A percentile compares a stretch with the other conserved stretches of the same genome.
Evolutionary conservation across 2,329 filamentous ascomycete genomes (phyloP).

Genomic region (Sclerotinia trifoliorum): DNA sequence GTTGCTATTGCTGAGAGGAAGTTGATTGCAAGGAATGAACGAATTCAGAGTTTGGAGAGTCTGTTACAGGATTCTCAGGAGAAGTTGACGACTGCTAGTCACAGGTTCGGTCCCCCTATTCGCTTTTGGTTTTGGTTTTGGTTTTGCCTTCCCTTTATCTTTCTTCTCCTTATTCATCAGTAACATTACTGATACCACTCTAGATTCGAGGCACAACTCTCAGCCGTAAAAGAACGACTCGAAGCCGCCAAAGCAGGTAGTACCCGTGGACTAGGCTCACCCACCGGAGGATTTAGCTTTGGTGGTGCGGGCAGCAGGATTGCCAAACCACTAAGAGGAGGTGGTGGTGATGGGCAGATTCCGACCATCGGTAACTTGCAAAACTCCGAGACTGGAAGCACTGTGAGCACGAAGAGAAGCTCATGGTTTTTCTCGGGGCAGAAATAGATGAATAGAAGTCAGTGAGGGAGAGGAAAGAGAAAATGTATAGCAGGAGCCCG

Average conservation of each 20-base stretch:
- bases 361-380: constrained; percentile 59
- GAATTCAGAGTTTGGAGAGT: constrained; percentile 89
- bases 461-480: neutral
- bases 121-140: constrained; percentile 2
- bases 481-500: constrained; percentile 14
- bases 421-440: constrained; percentile 42
- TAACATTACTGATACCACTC: constrained; percentile 27
- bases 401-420: constrained; percentile 36
- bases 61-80: constrained; percentile 96
- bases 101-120: constrained; percentile 67
- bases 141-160: constrained; percentile 4
- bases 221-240: constrained; percentile 94
- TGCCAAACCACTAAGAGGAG: constrained; percentile 66
- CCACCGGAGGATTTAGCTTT: constrained; percentile 71
- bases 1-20: constrained; percentile 98
- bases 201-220: constrained; percentile 96
- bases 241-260: constrained; percentile 92
- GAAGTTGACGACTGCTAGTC: constrained; percentile 94
- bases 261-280: constrained; percentile 74
- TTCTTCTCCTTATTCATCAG: neutral
- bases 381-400: constrained; percentile 46
- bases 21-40: constrained; percentile 92
- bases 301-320: constrained; percentile 62
- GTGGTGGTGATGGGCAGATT: constrained; percentile 48
- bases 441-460: constrained; percentile 32